Percentiles rank a stretch among this genome's conserved stretches.
These are phyloP conservation scores for Solanum neorickii DNA, from an alignment of 257 asterid species.

Conservation along the genomic window DNA sequence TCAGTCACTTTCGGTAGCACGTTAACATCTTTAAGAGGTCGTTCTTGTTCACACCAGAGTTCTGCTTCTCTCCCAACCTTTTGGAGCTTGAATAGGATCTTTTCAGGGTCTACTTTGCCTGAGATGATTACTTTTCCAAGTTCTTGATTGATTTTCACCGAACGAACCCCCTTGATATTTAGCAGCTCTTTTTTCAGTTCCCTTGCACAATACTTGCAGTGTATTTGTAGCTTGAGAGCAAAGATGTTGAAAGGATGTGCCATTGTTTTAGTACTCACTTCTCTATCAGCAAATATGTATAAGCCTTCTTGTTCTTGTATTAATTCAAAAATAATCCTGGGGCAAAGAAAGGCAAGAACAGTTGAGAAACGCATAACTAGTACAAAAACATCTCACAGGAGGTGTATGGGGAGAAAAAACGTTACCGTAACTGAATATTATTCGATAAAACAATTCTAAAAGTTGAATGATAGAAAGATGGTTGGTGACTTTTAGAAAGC, in stretches of 20 bases:
- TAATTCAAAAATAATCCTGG: background rate
- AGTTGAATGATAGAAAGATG: background rate
- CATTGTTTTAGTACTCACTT: background rate
- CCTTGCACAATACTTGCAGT: conserved; percentile 5
- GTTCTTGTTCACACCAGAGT: conserved; percentile 3
- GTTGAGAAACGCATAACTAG: background rate
- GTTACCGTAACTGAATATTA: background rate
- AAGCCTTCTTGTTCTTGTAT: background rate
- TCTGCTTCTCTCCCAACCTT: conserved; percentile 10
- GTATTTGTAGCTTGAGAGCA: conserved; percentile 6
- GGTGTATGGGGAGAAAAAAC: background rate
- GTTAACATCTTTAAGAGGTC: background rate
- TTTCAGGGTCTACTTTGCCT: conserved; percentile 10
- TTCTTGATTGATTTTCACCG: background rate
- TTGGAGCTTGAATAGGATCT: background rate
- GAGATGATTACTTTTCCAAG: conserved; percentile 1
- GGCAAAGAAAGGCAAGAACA: background rate
- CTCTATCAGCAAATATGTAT: background rate
- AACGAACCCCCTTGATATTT: background rate
- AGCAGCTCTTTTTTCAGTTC: background rate
- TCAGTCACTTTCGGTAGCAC: background rate
- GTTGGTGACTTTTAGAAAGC: background rate
- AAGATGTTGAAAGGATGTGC: background rate
- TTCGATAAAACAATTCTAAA: background rate
- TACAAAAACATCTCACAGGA: background rate